Evolutionary conservation across 1,139 yeast genomes (phyloP).

Genomic region (Petasospora fabianii): DNA sequence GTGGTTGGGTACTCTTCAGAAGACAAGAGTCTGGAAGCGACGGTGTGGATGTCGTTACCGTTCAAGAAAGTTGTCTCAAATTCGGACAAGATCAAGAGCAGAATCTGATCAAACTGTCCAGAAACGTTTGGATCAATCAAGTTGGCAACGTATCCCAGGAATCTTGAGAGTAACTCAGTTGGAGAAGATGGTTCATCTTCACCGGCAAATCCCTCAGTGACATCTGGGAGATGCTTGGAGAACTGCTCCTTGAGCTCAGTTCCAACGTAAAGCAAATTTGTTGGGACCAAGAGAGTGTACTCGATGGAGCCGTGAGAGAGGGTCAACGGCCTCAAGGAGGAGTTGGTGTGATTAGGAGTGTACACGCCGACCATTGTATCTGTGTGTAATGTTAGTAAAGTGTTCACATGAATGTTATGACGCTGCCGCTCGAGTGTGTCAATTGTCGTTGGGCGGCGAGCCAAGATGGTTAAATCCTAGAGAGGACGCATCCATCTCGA

Average conservation of each 20-base stretch:
- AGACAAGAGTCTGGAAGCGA: constrained; percentile 66
- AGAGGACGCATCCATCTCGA: too few species aligned
- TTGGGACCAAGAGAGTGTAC: constrained; percentile 83
- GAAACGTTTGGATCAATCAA: constrained; percentile 47
- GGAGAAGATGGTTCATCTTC: constrained; percentile 90
- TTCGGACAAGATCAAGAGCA: constrained; percentile 68
- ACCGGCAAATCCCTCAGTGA: constrained; percentile 80
- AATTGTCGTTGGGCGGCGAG: not conserved
- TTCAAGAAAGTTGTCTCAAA: constrained; percentile 75
- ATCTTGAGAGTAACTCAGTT: constrained; percentile 80
- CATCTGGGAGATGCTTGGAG: constrained; percentile 68
- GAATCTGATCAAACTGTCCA: constrained; percentile 66
- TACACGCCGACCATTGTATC: constrained; percentile 24
- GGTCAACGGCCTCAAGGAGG: constrained; percentile 71
- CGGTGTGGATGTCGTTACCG: constrained; percentile 82
- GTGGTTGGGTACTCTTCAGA: constrained; percentile 61
- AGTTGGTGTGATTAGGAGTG: constrained; percentile 27
- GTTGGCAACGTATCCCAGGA: constrained; percentile 74
- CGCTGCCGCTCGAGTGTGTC: not conserved
- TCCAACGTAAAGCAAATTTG: constrained; percentile 71
- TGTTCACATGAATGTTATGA: not conserved
- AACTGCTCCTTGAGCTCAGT: constrained; percentile 89
- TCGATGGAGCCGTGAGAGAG: constrained; percentile 84
- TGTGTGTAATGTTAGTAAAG: not conserved
- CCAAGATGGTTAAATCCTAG: not conserved